Evolutionary conservation across 2,329 filamentous ascomycete genomes (phyloP).

Genomic region (Peltaster fructicola): DNA sequence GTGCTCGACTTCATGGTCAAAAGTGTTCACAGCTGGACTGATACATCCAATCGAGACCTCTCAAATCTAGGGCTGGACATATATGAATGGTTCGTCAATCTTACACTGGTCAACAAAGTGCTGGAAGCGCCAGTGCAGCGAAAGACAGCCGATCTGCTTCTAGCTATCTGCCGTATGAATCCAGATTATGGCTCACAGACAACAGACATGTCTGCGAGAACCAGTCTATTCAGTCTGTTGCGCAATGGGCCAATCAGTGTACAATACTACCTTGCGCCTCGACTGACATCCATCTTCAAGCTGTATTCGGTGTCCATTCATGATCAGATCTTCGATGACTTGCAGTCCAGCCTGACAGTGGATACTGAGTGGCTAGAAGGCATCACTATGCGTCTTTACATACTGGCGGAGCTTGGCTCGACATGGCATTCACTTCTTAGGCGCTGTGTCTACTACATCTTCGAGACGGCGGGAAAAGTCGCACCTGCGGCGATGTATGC

Average conservation of each 20-base stretch:
- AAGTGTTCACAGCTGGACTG: no score
- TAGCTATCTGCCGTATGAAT: conserved; percentile 48
- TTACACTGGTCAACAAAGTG: conserved; percentile 47
- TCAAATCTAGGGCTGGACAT: conserved; percentile 53
- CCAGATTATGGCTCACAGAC: conserved; percentile 45
- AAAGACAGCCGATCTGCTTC: conserved; percentile 48
- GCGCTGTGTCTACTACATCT: conserved; percentile 80
- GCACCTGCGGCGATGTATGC: conserved; percentile 50
- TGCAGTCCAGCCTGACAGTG: conserved; percentile 60
- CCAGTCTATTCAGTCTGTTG: conserved; percentile 58
- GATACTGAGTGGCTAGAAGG: conserved; percentile 59
- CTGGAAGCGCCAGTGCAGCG: conserved; percentile 54
- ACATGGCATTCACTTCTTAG: conserved; percentile 73
- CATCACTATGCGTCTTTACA: conserved; percentile 65
- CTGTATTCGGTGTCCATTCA: conserved; percentile 70
- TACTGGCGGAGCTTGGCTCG: conserved; percentile 60
- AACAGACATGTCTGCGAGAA: conserved; percentile 43
- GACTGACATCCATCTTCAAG: conserved; percentile 58
- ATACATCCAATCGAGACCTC: conserved; percentile 38
- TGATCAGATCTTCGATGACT: conserved; percentile 66
- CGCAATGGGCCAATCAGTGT: conserved; percentile 47
- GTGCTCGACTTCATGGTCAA: conserved; percentile 51
- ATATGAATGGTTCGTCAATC: conserved; percentile 59
- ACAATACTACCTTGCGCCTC: conserved; percentile 56
- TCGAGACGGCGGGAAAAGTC: conserved; percentile 70